Conservation (phyloP, 768 basidiomycete genomes). For the Collybia sp. region DNA sequence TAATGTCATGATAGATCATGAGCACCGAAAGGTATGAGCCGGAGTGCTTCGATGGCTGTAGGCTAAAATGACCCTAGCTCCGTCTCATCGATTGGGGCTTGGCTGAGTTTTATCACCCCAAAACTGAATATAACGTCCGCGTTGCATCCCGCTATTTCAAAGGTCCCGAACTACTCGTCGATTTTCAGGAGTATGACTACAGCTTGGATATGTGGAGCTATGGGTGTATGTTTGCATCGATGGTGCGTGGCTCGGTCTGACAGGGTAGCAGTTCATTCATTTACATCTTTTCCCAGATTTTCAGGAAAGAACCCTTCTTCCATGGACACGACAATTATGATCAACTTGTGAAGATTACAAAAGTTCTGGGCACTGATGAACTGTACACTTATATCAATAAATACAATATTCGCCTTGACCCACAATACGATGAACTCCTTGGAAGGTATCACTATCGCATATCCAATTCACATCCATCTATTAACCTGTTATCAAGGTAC, state of each 20-base stretch:
- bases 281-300: slow-evolving; percentile 57
- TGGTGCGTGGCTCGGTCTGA: slow-evolving; percentile 48
- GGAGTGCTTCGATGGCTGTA: slow-evolving; percentile 1
- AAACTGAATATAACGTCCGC: slow-evolving; percentile 96
- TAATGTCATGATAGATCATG: slow-evolving; percentile 99
- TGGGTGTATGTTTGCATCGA: slow-evolving; percentile 98
- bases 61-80: slow-evolving; percentile 34
- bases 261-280: slow-evolving; percentile 5
- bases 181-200: slow-evolving; percentile 99
- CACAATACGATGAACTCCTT: slow-evolving; percentile 94
- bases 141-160: slow-evolving; percentile 98
- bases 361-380: slow-evolving; percentile 96
- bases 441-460: slow-evolving; percentile 49
- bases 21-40: slow-evolving; percentile 81
- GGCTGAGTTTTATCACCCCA: slow-evolving; percentile 97
- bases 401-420: slow-evolving; percentile 92
- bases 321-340: slow-evolving; percentile 99
- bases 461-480: slow-evolving; percentile 2
- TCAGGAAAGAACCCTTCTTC: slow-evolving; percentile 99
- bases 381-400: slow-evolving; percentile 89
- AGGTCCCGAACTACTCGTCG: slow-evolving; percentile 92
- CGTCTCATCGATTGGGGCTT: slow-evolving; percentile 98
- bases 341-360: slow-evolving; percentile 96
- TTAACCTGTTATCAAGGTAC: slow-evolving; percentile 46
- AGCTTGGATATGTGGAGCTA: slow-evolving; percentile 98